Conservation (phyloP, 805 yeast genomes). For the Pichia phayaonensis region DNA sequence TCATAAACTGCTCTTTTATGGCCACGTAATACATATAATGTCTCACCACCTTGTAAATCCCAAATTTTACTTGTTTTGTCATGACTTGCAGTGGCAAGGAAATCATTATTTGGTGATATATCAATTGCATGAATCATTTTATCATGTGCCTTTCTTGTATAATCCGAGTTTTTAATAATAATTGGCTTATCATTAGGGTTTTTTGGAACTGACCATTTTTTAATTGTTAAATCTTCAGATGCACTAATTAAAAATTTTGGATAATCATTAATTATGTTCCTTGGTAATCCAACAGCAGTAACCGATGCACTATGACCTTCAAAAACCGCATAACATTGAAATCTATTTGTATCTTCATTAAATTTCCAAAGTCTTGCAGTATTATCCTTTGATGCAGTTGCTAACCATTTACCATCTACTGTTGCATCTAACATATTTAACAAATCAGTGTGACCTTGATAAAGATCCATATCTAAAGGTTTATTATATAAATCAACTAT, state of each 20-base stretch:
- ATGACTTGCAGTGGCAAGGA: constrained; percentile 88
- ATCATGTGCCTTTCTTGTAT: constrained; percentile 93
- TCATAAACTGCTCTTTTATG: constrained; percentile 97
- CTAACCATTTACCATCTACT: constrained; percentile 80
- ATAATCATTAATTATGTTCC: constrained; percentile 31
- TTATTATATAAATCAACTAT: constrained; percentile 52
- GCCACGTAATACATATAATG: constrained; percentile 74
- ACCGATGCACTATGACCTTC: constrained; percentile 85
- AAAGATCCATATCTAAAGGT: constrained; percentile 54
- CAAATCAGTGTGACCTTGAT: constrained; percentile 80
- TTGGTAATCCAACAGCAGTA: constrained; percentile 72
- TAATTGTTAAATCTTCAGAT: constrained; percentile 75
- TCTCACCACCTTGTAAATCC: constrained; percentile 82
- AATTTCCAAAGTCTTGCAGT: constrained; percentile 79
- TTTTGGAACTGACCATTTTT: constrained; percentile 72
- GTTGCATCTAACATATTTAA: constrained; percentile 75
- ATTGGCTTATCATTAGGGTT: constrained; percentile 13
- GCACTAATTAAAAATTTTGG: constrained; percentile 80
- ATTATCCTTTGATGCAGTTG: constrained; percentile 85
- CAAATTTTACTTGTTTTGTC: constrained; percentile 89
- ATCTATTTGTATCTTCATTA: constrained; percentile 34
- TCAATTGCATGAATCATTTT: constrained; percentile 90
- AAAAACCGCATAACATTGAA: constrained; percentile 50
- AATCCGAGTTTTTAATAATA: constrained; percentile 57
- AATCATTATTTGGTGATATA: constrained; percentile 82